These are phyloP conservation scores for Musa troglodytarum DNA, from an alignment of 176 grass and related monocot species.

Conservation along the genomic window DNA sequence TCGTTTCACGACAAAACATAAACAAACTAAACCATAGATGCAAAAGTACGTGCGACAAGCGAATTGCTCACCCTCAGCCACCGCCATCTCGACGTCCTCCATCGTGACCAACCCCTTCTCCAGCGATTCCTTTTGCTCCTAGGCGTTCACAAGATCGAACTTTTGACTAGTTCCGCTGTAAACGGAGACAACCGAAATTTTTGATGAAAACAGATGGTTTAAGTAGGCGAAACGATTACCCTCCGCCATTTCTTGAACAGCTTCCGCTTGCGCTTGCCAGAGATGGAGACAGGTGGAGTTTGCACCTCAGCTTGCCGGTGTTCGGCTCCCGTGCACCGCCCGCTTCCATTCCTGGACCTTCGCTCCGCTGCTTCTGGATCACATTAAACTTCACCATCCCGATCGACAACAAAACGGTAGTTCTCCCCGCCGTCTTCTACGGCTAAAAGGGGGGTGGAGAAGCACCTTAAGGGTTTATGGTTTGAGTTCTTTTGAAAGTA, in stretches of 20 bases:
- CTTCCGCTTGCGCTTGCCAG: slow-evolving; percentile 44
- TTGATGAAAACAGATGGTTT: background rate
- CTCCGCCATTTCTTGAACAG: slow-evolving; percentile 31
- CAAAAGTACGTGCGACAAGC: too few relatives aligned
- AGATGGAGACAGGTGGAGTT: slow-evolving; percentile 20
- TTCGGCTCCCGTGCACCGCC: slow-evolving; percentile 26
- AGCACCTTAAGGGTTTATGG: too few relatives aligned
- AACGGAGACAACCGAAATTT: too few relatives aligned
- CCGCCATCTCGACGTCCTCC: slow-evolving; percentile 41
- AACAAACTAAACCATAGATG: too few relatives aligned
- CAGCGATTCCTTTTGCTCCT: slow-evolving; percentile 35
- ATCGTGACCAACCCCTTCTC: slow-evolving; percentile 43
- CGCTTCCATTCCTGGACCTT: slow-evolving; percentile 31
- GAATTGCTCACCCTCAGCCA: slow-evolving; percentile 23
- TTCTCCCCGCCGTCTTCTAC: background rate
- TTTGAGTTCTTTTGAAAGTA: too few relatives aligned
- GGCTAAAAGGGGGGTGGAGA: background rate
- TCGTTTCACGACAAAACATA: too few relatives aligned
- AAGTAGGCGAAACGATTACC: slow-evolving; percentile 1
- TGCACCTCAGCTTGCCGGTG: slow-evolving; percentile 31
- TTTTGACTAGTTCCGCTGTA: background rate
- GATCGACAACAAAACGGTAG: slow-evolving; percentile 23
- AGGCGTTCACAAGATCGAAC: background rate
- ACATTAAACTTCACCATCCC: slow-evolving; percentile 39
- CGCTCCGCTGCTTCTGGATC: slow-evolving; percentile 17